These are phyloP conservation scores for Ophiocordyceps unilateralis DNA, from an alignment of 2,329 filamentous ascomycete species.

Conservation along the genomic window DNA sequence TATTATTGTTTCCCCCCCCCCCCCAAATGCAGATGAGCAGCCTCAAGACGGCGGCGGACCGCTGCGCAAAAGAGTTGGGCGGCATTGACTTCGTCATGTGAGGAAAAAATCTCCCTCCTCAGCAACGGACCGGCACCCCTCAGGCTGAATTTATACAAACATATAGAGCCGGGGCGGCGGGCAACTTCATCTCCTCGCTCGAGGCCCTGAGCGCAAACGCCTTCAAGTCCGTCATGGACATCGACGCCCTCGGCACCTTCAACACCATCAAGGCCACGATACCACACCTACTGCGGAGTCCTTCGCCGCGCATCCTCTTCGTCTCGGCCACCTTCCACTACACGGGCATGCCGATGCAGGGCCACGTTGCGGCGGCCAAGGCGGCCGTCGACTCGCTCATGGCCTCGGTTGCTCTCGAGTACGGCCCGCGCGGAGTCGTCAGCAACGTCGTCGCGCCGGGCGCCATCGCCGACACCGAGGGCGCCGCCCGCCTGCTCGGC, in stretches of 20 bases:
- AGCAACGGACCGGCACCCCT: no score
- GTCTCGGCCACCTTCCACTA: constrained; percentile 87
- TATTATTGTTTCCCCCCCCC: no score
- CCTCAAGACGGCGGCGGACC: constrained; percentile 50
- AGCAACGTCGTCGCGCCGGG: constrained; percentile 83
- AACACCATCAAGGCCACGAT: constrained; percentile 89
- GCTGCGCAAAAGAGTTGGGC: constrained; percentile 68
- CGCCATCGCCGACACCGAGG: constrained; percentile 72
- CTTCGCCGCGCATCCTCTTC: constrained; percentile 66
- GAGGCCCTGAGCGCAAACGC: constrained; percentile 70
- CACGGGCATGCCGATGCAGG: constrained; percentile 67
- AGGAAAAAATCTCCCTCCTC: no score
- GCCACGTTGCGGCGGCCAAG: constrained; percentile 84
- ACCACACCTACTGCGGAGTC: constrained; percentile 64
- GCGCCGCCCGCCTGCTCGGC: constrained; percentile 45
- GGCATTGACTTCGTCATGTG: constrained; percentile 86
- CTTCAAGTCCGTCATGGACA: constrained; percentile 91
- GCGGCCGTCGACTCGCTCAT: constrained; percentile 77
- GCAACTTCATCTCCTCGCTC: constrained; percentile 85
- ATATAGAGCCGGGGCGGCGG: constrained; percentile 60
- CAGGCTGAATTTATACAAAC: no score
- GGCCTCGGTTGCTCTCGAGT: constrained; percentile 67
- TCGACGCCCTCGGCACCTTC: constrained; percentile 84
- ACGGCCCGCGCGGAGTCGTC: constrained; percentile 71
- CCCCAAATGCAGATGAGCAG: constrained; percentile 15